Base-by-base conservation (phyloP, 202 grass and related monocot species). In the Panicum hallii region DNA sequence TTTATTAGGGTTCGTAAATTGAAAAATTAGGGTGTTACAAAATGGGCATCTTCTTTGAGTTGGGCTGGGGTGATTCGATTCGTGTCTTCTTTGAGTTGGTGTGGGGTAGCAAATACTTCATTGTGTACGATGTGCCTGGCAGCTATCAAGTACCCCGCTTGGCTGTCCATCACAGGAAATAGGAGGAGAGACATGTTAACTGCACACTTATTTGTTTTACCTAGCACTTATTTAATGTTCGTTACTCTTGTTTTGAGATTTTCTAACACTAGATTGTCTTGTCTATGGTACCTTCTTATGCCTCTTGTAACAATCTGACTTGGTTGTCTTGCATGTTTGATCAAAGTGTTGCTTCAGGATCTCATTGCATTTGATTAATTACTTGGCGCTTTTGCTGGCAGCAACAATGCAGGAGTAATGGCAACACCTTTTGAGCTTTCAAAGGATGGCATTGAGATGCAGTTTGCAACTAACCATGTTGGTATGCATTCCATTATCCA, bases 381-480 rank as follows among this genome's bases (percentile, higher is more conserved):
- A 5, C 23, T 44, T 89, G 14, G 6, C 72, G 11, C 23, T 83
- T 79, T 78, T 74, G 49, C 48, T 80, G 70, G 70, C 90, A 99
- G 93, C 72, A 99, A 99, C 79, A 99, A 99, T 48, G 97, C 97
- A 47, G 93, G 97, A 46, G 88, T 96, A 5, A 96, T 99, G 97
- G 91, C 91, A 22, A 96, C 82, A 47, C 97, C 97, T 61, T 99
- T 96, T 81, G 78, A 53, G 11, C 97, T 96, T 62, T 94, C 97
- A 78, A 75, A 96, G 82, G 93, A 99, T 89, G 97, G 91, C 63
- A 94, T 91, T 46, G 93, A 99, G 76, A 89, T 99, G 87, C 96
- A 99, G 80, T 99, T 99, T 87, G 91, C 93, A 80, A 99, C 97
- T 6, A 96, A 99, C 79, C 93, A 99, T 87, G 84, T 99, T 7